Percentiles rank a stretch among this genome's conserved stretches.
Evolutionary conservation across 2,329 filamentous ascomycete genomes (phyloP).

Genomic region (Dactylellina haptotyla): DNA sequence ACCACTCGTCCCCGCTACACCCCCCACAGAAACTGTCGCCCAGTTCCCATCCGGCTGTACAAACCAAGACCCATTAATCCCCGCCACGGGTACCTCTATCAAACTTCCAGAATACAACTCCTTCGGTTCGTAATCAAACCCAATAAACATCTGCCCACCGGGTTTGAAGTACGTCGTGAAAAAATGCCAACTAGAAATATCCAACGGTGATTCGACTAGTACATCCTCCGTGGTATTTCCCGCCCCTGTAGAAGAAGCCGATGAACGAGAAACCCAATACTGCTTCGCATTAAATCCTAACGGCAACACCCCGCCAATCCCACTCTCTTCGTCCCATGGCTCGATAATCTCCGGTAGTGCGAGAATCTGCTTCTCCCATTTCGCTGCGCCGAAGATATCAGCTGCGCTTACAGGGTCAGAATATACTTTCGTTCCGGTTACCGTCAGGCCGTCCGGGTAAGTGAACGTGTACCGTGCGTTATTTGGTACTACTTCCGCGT

Average conservation of each 20-base stretch:
- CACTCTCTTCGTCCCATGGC: constrained; percentile 11
- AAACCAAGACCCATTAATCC: constrained; percentile 50
- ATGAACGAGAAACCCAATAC: constrained; percentile 9
- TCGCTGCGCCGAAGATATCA: constrained; percentile 27
- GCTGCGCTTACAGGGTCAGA: constrained; percentile 13
- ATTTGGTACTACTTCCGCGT: constrained; percentile 1
- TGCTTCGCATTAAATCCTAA: constrained; percentile 25
- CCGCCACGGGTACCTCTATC: constrained; percentile 13
- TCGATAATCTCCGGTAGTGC: constrained; percentile 16
- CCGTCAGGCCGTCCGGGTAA: constrained; percentile 27
- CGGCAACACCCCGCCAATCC: constrained; percentile 35
- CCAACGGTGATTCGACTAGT: constrained; percentile 24
- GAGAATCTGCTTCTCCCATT: constrained; percentile 26
- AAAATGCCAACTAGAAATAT: constrained; percentile 36
- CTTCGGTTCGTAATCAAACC: constrained; percentile 40
- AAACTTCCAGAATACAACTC: constrained; percentile 18
- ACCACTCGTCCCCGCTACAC: not conserved
- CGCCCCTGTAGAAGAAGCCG: not conserved
- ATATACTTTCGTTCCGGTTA: constrained; percentile 17
- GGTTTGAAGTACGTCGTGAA: constrained; percentile 53
- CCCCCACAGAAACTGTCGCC: constrained; percentile 1
- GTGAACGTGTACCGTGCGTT: constrained; percentile 20
- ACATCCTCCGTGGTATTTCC: constrained; percentile 16
- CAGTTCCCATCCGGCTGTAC: constrained; percentile 45
- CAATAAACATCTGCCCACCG: constrained; percentile 44